phyloP scores from a whole-genome alignment of 1,139 yeast species.

The Eremothecium gossypii region DNA sequence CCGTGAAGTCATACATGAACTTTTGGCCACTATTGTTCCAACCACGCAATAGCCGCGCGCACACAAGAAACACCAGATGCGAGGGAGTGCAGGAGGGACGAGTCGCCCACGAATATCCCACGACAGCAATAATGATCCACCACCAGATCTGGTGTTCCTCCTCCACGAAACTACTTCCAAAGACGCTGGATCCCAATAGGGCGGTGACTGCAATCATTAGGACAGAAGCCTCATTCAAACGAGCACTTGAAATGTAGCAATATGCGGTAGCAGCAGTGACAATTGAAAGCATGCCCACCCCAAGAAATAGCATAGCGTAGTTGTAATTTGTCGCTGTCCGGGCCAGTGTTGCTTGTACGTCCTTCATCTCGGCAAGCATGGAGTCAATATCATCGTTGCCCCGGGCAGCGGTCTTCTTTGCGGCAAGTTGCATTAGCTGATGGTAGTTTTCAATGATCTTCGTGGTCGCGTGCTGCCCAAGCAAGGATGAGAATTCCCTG shows the following conservation, averaged over 20 bases:
- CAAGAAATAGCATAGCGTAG: conserved; percentile 40
- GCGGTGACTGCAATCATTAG: conserved; percentile 19
- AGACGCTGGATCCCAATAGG: conserved; percentile 38
- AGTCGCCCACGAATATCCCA: conserved; percentile 8
- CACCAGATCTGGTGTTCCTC: conserved; percentile 98
- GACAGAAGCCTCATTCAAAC: conserved; percentile 6
- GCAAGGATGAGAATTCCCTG: conserved; percentile 45
- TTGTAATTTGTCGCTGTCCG: conserved; percentile 69
- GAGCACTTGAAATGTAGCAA: conserved; percentile 6
- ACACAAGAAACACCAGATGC: conserved; percentile 29
- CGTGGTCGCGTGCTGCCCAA: conserved; percentile 35
- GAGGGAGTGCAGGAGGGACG: conserved; percentile 5
- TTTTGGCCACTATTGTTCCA: conserved; percentile 95
- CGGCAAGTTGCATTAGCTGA: conserved; percentile 39
- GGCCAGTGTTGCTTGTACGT: conserved; percentile 49
- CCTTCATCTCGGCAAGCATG: conserved; percentile 36
- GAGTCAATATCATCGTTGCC: conserved; percentile 18
- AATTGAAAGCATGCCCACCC: conserved; percentile 34
- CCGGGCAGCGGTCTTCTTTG: conserved; percentile 5
- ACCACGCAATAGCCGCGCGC: conserved; percentile 58
- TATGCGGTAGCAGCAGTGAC: conserved; percentile 24
- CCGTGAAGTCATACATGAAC: conserved; percentile 41
- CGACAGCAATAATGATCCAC: conserved; percentile 40
- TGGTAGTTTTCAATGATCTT: conserved; percentile 49
- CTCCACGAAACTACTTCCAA: conserved; percentile 90